A percentile compares a stretch with the other conserved stretches of the same genome.
These are phyloP conservation scores for Leptographium radiaticola DNA, from an alignment of 2,329 filamentous ascomycete species.

Conservation along the genomic window DNA sequence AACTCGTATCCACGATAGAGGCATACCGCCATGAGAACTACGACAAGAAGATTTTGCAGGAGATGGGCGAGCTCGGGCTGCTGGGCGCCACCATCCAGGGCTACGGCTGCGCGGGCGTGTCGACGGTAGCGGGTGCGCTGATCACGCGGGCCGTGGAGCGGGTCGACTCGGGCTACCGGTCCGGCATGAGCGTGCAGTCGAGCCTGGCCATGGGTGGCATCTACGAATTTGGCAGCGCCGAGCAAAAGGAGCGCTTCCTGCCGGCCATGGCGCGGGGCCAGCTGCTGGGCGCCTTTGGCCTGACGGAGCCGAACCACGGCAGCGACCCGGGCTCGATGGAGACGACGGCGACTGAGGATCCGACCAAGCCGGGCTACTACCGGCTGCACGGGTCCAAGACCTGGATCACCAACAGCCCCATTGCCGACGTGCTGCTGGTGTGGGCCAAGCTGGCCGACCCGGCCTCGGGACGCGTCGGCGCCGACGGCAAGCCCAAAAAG, in stretches of 20 bases:
- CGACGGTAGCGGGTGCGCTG: constrained; percentile 66
- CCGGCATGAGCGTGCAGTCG: constrained; percentile 79
- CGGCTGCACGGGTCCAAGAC: constrained; percentile 68
- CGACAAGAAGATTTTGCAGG: constrained; percentile 64
- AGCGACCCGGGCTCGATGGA: constrained; percentile 82
- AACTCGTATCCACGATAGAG: constrained; percentile 12
- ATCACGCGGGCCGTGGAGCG: constrained; percentile 80
- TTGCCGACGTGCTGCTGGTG: constrained; percentile 66
- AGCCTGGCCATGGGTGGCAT: constrained; percentile 80
- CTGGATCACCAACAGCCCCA: constrained; percentile 86
- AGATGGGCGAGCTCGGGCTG: constrained; percentile 77
- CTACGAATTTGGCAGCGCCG: constrained; percentile 64
- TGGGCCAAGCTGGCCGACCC: constrained; percentile 91
- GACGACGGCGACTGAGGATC: constrained; percentile 62
- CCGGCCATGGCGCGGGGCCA: constrained; percentile 66
- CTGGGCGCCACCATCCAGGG: constrained; percentile 72
- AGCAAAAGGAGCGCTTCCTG: constrained; percentile 69
- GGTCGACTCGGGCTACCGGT: constrained; percentile 76
- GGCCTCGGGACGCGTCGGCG: constrained; percentile 42
- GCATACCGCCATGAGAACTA: constrained; percentile 64
- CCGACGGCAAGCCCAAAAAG: constrained; percentile 8
- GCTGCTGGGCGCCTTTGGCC: constrained; percentile 65
- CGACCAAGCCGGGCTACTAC: constrained; percentile 64
- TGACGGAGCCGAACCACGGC: constrained; percentile 82
- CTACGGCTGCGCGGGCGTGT: constrained; percentile 72